Base-by-base conservation (phyloP, 768 basidiomycete species). In the Mycena capillaripes region DNA sequence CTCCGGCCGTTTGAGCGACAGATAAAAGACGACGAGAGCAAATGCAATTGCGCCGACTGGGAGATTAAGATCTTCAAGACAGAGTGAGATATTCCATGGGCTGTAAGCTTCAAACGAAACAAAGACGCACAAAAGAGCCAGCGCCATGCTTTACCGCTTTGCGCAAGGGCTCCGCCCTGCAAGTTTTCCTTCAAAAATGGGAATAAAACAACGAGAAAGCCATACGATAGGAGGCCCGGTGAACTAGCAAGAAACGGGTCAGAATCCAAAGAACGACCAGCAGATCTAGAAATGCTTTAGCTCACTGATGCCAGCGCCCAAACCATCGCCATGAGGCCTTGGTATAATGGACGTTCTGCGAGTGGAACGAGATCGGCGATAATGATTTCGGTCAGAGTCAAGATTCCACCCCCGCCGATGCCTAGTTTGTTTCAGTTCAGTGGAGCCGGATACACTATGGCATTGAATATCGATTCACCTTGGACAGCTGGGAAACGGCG, bases 341-440 rank as follows among this genome's bases (percentile, higher is more conserved):
- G 69, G 48, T 82, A 85, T 10, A 75, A 48, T 7, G 85, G 86
- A 10, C 86, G 82, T 59, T 86, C 83, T 21, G 79, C 74, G 10
- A 87, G 79, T 17, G 86, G 79, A 8, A 86, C 82, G 1, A 87
- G 75, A 73, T 87, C 85, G 23, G 83, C 79, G 1, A 84, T 71
- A 56, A 86, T 75, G 63, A 86, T 84, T 46, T 84, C 80, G 7
- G 81, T 76, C 36, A 83, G 75, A 11, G 80, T 74, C 6, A 81
- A 56, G n/a, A 84, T 81, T 6, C 82, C 82, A 7, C 84, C 84
- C 5, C 80, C 79, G 1, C 82, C 82, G 48, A 82, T 63, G 44
- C 82, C 82, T 75, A 80, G 1, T 8, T 21, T n/a, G 2, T 55
- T n/a, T 7, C 44, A 16, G 10, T 10, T 56, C 17, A 56, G 53